Evolutionary conservation across 164 flowering plant species (phyloP), one percentile per base, ranked within the genome.

Genomic region (Vitis rotundifolia): DNA sequence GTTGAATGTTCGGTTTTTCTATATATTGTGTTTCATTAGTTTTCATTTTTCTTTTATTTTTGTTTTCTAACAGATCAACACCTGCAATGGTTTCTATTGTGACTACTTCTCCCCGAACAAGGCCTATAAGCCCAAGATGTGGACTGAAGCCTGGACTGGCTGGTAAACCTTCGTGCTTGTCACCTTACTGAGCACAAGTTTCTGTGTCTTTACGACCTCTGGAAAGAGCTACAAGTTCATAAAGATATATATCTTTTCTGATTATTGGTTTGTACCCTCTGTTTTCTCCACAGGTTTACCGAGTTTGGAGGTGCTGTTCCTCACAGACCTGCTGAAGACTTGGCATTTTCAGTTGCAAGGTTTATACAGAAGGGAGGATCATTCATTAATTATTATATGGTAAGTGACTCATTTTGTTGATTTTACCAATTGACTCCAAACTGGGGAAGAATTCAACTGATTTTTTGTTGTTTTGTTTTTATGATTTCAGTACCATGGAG

Each of bases 81-180:
- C 97, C 13, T 96, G 99, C 89, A 96, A 96, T 83, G 99, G 97
- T 37, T 96, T 93, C 82, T 96, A 96, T 75, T 93, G 98, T 65
- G 97, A 96, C 54, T 87, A 89, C 79, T 96, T 96, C 87, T 79
- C 97, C 61, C 98, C 99, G 15, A 96, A 96, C 83, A 91, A 92
- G 80, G 82, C 82, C 44, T 89, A 88, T 72, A 96, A 96, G 66
- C 98, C 99, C 31, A 96, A 92, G 82, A 88, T 93, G 89, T 96
- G 99, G 99, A 96, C 99, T 10, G 99, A 96, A 86, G 91, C 88
- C 56, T 93, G 99, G 99, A 91, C 97, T 71, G 99, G 96, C 76
- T 96, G 99, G 99, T 93, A 86, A 68, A 59, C 61, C 48, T 61
- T 11, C 60, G 7, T 63, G 49, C 71, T 71, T 66, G 22, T 44